These are phyloP conservation scores for Herpetomonas samuelpessoai DNA, from an alignment of 208 protist species.

Conservation along the genomic window DNA sequence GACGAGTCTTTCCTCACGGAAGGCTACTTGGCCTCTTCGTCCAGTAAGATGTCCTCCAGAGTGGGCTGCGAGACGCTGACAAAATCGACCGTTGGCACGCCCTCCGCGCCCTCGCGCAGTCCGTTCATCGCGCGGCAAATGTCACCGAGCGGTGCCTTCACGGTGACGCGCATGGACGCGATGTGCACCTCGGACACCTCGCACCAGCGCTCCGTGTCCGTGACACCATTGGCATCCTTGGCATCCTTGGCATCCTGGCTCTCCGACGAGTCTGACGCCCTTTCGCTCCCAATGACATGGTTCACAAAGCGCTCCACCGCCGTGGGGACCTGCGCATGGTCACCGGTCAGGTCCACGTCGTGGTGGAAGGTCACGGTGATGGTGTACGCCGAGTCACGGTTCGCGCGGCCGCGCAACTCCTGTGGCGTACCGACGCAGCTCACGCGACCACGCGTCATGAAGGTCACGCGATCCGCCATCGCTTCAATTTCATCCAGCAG, in stretches of 20 bases:
- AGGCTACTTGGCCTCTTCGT: too few relatives aligned
- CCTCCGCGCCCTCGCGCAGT: conserved; percentile 39
- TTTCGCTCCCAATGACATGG: conserved; percentile 9
- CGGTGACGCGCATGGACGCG: conserved; percentile 37
- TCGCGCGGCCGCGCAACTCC: conserved; percentile 60
- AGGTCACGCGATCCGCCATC: conserved; percentile 73
- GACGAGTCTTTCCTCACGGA: too few relatives aligned
- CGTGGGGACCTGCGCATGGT: conserved; percentile 15
- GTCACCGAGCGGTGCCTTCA: conserved; percentile 30
- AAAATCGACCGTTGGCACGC: conserved; percentile 45
- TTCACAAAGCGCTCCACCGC: conserved; percentile 26
- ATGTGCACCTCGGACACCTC: conserved; percentile 39
- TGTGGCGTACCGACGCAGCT: conserved; percentile 79
- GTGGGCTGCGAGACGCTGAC: conserved; percentile 63
- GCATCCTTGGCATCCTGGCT: neutral
- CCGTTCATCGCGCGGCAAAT: conserved; percentile 38
- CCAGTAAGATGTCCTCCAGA: conserved; percentile 67
- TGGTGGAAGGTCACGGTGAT: conserved; percentile 47
- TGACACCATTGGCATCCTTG: neutral
- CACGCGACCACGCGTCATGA: conserved; percentile 88
- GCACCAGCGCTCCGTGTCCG: conserved; percentile 16
- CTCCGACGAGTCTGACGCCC: neutral
- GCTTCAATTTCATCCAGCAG: conserved; percentile 90
- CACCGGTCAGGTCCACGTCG: conserved; percentile 23
- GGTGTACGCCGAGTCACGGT: conserved; percentile 40